phyloP scores from a whole-genome alignment of 345 rosid species.

The Bruguiera sexangula region DNA sequence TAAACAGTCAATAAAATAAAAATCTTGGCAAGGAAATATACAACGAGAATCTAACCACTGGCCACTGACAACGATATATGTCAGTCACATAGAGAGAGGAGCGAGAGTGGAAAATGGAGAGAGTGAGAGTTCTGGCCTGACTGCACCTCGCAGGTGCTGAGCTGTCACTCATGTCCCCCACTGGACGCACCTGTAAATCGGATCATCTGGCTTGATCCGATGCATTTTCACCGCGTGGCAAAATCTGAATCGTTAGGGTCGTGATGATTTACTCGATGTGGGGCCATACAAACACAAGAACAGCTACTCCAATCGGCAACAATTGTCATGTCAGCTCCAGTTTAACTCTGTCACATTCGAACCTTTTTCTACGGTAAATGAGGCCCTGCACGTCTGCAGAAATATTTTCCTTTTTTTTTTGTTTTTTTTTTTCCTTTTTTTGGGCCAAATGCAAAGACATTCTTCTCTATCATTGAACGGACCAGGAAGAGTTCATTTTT shows the following conservation, averaged over 20 bases:
- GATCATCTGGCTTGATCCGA: not conserved
- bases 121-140: not conserved
- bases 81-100: not conserved
- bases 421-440: too few relatives aligned
- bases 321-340: conserved; percentile 8
- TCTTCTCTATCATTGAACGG: too few relatives aligned
- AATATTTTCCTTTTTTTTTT: not conserved
- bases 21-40: not conserved
- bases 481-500: too few relatives aligned
- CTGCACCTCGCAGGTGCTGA: not conserved
- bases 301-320: not conserved
- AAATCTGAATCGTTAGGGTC: not conserved
- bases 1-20: not conserved
- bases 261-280: conserved; percentile 14
- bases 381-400: not conserved
- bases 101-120: not conserved
- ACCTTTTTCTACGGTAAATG: too few relatives aligned
- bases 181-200: not conserved
- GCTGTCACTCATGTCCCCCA: conserved; percentile 17
- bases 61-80: too few relatives aligned
- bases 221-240: not conserved
- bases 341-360: not conserved
- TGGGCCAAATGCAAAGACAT: too few relatives aligned
- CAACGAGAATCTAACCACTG: not conserved
- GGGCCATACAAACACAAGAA: conserved; percentile 5